Evolutionary conservation across 495 filamentous ascomycete genomes (phyloP), one percentile per base, ranked within the genome.

Genomic region (Tuber melanosporum): DNA sequence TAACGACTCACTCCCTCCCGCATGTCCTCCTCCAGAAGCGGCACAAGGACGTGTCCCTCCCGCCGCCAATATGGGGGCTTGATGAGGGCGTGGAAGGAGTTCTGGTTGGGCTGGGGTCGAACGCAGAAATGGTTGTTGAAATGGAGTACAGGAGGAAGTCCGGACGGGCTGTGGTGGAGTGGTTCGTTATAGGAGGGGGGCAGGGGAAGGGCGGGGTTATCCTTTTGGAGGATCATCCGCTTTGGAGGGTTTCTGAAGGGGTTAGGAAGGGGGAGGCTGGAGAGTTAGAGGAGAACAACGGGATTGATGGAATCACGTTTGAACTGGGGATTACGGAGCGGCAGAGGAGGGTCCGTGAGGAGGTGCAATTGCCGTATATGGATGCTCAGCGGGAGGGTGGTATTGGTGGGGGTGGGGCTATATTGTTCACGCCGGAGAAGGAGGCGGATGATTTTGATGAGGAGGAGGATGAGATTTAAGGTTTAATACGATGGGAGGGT

Each of bases 381-480:
- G 95, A 98, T 87, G 95, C 95, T 22, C 95, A 99, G 88, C 90
- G 88, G 70, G 90, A 91, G 46, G 86, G 91, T 52, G 90, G 90
- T 0, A 91, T 90, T 0, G 92, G 92, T 19, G 93, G 95, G 19
- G 91, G 91, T 26, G 95, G 96, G 0, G 87, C 94, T 77, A 99
- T 99, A 73, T 82, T 99, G 81, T 98, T 98, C 85, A 94, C 97
- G 73, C 95, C 98, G 91, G 95, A 95, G 44, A 89, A 89, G 73
- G 96, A 97, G 86, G 80, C 82, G 43, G 95, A 99, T 86, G 96
- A 99, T 85, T 99, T 97, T 84, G 95, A 99, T 83, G 95, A 98
- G 77, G 96, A 98, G 85, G 96, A 99, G 83, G 95, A 99, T 87
- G 96, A 99, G 85, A 94, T 98, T 73, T 97, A 85, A 85, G 71